Percentiles rank a stretch among this genome's conserved stretches.
These are phyloP conservation scores for Aspergillus persii DNA, from an alignment of 2,329 filamentous ascomycete species.

Conservation along the genomic window DNA sequence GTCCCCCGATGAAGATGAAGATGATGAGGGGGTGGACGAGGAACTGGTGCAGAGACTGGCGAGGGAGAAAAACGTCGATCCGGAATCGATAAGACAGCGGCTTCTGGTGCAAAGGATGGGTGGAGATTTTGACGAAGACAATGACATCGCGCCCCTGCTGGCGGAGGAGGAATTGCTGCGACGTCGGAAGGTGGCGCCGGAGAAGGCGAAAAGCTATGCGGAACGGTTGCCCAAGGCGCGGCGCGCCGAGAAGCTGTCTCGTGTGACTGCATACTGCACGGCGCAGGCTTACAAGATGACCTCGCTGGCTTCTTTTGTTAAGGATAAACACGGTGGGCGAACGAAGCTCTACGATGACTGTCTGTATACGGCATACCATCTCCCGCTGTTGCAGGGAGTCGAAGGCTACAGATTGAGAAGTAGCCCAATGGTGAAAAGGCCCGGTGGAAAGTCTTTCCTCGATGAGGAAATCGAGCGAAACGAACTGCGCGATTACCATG, in stretches of 20 bases:
- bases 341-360: slow-evolving; percentile 98
- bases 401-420: slow-evolving; percentile 88
- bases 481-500: slow-evolving; percentile 82
- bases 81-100: slow-evolving; percentile 32
- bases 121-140: slow-evolving; percentile 58
- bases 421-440: slow-evolving; percentile 86
- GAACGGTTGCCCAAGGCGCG: slow-evolving; percentile 87
- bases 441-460: slow-evolving; percentile 85
- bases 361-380: slow-evolving; percentile 90
- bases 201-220: slow-evolving; percentile 81
- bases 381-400: slow-evolving; percentile 78
- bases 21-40: slow-evolving; percentile 31
- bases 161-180: slow-evolving; percentile 63
- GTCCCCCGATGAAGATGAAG: slow-evolving; percentile 21
- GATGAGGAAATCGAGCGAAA: slow-evolving; percentile 96
- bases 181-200: slow-evolving; percentile 49
- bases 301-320: slow-evolving; percentile 82
- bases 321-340: slow-evolving; percentile 81
- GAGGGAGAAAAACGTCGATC: slow-evolving; percentile 32
- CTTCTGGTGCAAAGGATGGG: slow-evolving; percentile 31
- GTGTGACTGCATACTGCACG: slow-evolving; percentile 94
- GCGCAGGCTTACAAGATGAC: slow-evolving; percentile 90
- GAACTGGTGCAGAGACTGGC: slow-evolving; percentile 35
- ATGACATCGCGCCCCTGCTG: slow-evolving; percentile 48
- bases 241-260: slow-evolving; percentile 79